Percentiles rank a stretch among this genome's conserved stretches.
phyloP scores from a whole-genome alignment of 139 green algal species.

The Limnomonas spitsbergensis region DNA sequence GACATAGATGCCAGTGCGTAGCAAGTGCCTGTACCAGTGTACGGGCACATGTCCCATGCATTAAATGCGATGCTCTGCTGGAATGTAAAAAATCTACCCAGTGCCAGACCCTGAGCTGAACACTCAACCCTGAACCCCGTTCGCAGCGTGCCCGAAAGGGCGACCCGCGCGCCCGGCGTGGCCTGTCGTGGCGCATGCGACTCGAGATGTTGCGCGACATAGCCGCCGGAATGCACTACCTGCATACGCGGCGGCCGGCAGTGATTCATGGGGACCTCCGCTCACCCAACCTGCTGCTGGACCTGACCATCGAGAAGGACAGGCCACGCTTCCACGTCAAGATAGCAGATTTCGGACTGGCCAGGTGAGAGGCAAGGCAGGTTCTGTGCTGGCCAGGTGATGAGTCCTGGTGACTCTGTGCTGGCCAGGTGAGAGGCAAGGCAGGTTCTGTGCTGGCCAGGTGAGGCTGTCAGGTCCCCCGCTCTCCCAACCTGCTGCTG shows the following conservation, averaged over 20 bases:
- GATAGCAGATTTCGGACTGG: slow-evolving; percentile 47
- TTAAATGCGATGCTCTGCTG: neutral
- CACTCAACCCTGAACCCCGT: no score
- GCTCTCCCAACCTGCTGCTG: slow-evolving; percentile 57
- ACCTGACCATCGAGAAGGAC: slow-evolving; percentile 52
- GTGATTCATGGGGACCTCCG: slow-evolving; percentile 87
- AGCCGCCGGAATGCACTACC: slow-evolving; percentile 67
- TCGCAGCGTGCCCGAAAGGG: slow-evolving; percentile 16
- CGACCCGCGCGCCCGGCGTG: slow-evolving; percentile 16
- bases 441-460: neutral
- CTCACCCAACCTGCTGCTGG: slow-evolving; percentile 58
- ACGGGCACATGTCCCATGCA: slow-evolving; percentile 9
- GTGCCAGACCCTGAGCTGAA: no score
- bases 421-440: neutral
- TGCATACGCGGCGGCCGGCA: slow-evolving; percentile 71
- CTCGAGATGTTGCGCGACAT: slow-evolving; percentile 57
- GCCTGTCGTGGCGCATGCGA: slow-evolving; percentile 42
- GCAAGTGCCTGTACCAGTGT: slow-evolving; percentile 81
- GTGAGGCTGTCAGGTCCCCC: no score
- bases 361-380: slow-evolving; percentile 1
- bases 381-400: no score
- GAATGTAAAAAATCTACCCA: no score
- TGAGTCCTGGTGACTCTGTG: neutral
- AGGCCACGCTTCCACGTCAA: slow-evolving; percentile 52
- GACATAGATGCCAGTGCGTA: slow-evolving; percentile 57